A percentile compares a stretch with the other conserved stretches of the same genome.
These are phyloP conservation scores for Lavandula angustifolia DNA, from an alignment of 257 asterid species.

Conservation along the genomic window DNA sequence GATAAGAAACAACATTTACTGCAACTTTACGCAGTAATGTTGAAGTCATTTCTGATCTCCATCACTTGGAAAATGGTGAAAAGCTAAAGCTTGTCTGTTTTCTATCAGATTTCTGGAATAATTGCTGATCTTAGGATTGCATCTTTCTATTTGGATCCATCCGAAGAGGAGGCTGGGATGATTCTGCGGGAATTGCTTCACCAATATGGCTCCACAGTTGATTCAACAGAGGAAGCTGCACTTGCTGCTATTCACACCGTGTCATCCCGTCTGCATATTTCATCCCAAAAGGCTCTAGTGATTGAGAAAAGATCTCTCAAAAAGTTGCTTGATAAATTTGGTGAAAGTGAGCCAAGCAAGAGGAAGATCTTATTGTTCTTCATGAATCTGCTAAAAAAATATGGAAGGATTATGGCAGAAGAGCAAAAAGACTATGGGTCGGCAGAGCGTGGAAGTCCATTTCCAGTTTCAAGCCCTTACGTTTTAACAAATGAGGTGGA, in stretches of 20 bases:
- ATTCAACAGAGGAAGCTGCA: conserved; percentile 50
- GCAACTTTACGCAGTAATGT: conserved; percentile 11
- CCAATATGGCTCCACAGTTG: conserved; percentile 45
- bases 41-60: neutral
- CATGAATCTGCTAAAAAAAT: conserved; percentile 54
- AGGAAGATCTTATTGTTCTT: conserved; percentile 59
- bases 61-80: conserved; percentile 5
- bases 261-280: conserved; percentile 52
- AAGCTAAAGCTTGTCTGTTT: conserved; percentile 21
- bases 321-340: conserved; percentile 51
- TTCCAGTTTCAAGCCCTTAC: conserved; percentile 34
- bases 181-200: conserved; percentile 61
- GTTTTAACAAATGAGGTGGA: conserved; percentile 43
- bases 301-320: conserved; percentile 72
- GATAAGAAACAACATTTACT: neutral
- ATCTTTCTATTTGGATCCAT: conserved; percentile 69
- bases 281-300: conserved; percentile 63
- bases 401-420: conserved; percentile 48
- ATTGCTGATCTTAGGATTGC: conserved; percentile 58
- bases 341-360: conserved; percentile 49
- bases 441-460: conserved; percentile 34
- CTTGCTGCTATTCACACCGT: conserved; percentile 54
- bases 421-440: conserved; percentile 41
- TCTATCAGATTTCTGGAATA: conserved; percentile 66
- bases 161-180: conserved; percentile 77